Evolutionary conservation across 2,329 filamentous ascomycete species (phyloP).

Genomic region (Colletotrichum zoysiae): DNA sequence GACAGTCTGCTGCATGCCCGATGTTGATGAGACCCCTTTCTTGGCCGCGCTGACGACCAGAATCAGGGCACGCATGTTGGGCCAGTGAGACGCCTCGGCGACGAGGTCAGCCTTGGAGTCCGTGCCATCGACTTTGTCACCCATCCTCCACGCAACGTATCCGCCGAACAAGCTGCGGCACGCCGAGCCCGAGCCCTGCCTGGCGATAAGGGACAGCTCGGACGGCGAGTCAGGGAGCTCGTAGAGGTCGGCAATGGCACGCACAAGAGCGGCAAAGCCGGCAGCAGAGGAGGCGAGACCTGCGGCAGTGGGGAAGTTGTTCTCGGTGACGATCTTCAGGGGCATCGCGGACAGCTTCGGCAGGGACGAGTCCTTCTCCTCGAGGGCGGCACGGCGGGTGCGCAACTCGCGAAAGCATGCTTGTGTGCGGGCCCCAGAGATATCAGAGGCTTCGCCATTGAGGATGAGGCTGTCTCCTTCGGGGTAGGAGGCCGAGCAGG

Average conservation of each 20-base stretch:
- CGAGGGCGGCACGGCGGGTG: constrained; percentile 79
- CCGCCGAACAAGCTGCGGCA: constrained; percentile 94
- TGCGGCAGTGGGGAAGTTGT: constrained; percentile 99
- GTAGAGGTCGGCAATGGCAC: constrained; percentile 93
- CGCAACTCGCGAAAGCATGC: constrained; percentile 93
- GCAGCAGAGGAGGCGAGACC: constrained; percentile 83
- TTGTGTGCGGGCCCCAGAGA: constrained; percentile 90
- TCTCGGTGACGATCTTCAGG: constrained; percentile 91
- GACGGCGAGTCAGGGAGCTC: constrained; percentile 83
- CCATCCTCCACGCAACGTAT: constrained; percentile 95
- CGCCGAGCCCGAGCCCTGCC: constrained; percentile 94
- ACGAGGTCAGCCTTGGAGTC: constrained; percentile 93
- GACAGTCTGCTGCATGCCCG: constrained; percentile 97
- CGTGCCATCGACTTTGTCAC: constrained; percentile 79
- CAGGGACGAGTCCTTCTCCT: constrained; percentile 77
- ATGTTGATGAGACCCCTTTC: constrained; percentile 93
- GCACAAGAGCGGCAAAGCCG: constrained; percentile 78
- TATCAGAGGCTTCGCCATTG: constrained; percentile 85
- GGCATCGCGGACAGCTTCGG: constrained; percentile 83
- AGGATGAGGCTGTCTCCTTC: constrained; percentile 80
- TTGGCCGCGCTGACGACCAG: constrained; percentile 93
- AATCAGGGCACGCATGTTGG: constrained; percentile 91
- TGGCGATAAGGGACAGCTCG: constrained; percentile 88
- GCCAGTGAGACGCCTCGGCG: constrained; percentile 91
- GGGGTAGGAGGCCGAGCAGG: constrained; percentile 81